Evolutionary conservation across 345 rosid species (phyloP), one percentile per base, ranked within the genome.

Genomic region (Erysimum cheiranthoides): DNA sequence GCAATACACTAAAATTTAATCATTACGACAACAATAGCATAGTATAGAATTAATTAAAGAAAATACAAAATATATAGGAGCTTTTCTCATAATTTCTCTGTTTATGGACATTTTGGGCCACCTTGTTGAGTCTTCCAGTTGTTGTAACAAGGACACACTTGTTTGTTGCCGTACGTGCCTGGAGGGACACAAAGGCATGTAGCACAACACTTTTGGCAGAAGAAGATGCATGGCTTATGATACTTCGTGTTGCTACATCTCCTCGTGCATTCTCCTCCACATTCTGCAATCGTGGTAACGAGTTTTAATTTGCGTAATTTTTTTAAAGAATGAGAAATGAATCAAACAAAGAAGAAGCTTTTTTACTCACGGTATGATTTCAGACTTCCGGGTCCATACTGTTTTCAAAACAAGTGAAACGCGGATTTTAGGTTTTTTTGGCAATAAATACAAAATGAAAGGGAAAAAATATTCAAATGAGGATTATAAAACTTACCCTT

Each of bases 101-200:
- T 18, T 34, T 52, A 90, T 17, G 92, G 96, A 88, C 96, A 90
- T 78, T 88, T 88, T 71, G 93, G 90, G 32, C 85, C 80, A 46
- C 89, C 96, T 31, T 83, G 78, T 86, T 86, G 76, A 77, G 90
- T 90, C 84, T 90, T 88, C 85, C 89, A 77, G 82, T 86, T 85
- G 73, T 85, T 87, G 81, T 90, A 87, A 81, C 93, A 88, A 67
- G 92, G 91, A 79, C 93, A 87, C 53, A 82, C 83, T 64, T 64
- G 77, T 69, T 88, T 90, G 83, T 87, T 85, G 57, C 90, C 90
- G 34, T 82, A 86, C 75, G 61, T 85, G 78, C 90, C 96, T 43
- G 94, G 91, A 45, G 94, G 97, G 3, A 90, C 94, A 78, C 96
- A 92, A 35, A 86, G 87, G 73, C 97, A 92, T 75, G 77, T 81